Evolutionary conservation across 495 filamentous ascomycete species (phyloP), one percentile per base, ranked within the genome.

Genomic region (Saxispiralis lemnorum): DNA sequence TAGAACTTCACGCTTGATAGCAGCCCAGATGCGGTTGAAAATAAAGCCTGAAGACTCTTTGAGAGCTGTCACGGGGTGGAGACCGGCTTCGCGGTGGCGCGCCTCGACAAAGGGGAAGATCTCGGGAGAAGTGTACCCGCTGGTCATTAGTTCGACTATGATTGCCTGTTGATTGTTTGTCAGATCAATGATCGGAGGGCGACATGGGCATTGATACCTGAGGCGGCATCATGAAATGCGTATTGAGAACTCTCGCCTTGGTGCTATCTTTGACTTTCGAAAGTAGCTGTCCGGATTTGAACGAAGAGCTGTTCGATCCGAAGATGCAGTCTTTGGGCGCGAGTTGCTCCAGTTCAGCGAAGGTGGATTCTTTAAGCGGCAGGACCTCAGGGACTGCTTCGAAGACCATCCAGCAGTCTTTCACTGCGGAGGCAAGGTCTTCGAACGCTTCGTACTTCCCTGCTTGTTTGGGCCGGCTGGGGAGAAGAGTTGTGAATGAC

Each of bases 1-100:
- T 17, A 75, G 43, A 13, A 60, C 61, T 45, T 74, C 71, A 4
- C 69, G 61, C 51, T 76, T 72, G 45, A 73, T 57, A 5, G 70
- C 69, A 0, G 68, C 71, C 70, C 70, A 76, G 16, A 76, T 59
- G 0, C 72, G 67, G 40, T 73, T 73, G 54, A 72, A 68, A 16
- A 76, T 64, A 49, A 75, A 68, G 44, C 72, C 72, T 4, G 66
- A 70, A 5, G 65, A 68, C 45, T 76, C 68, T 34, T 56, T 55
- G 30, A 58, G 54, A 1, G 69, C 50, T 42, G 55, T 51, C 52
- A 62, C 31, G 41, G 70, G 68, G 7, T 35, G 39, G 13, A 66
- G 49, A 1, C 66, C 73, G 34, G 66, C 61, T 31, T 65, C 61
- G 9, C 52, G 47, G 56, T 67, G 60, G 63, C 19, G 48, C 15